Percentiles rank a stretch among this genome's conserved stretches.
Conservation (phyloP, 106 monocot species). For the Dioscorea zingiberensis region DNA sequence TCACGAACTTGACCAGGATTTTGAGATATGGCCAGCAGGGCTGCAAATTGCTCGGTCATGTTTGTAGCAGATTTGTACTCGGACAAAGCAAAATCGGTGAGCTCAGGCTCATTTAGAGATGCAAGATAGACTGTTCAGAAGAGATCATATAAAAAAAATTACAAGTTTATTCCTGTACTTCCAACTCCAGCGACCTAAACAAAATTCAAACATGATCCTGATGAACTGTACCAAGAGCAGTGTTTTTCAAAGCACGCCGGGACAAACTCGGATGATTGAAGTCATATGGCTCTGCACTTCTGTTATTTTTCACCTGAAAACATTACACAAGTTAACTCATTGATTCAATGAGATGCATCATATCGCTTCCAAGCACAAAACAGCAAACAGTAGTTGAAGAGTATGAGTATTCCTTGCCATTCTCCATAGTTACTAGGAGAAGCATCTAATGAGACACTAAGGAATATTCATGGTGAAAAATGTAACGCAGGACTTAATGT, state of each 20-base stretch:
- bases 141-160: slow-evolving; percentile 1
- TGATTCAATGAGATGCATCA: too few species aligned
- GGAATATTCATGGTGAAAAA: too few species aligned
- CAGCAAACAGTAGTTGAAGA: too few species aligned
- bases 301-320: slow-evolving; percentile 62
- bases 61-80: slow-evolving; percentile 90
- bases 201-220: background rate
- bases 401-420: too few species aligned
- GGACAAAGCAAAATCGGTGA: slow-evolving; percentile 53
- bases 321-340: background rate
- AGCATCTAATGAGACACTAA: too few species aligned
- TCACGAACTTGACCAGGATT: slow-evolving; percentile 84
- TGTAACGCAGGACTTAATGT: too few species aligned
- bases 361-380: too few species aligned
- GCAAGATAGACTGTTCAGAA: slow-evolving; percentile 67
- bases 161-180: background rate
- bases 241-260: slow-evolving; percentile 79
- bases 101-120: slow-evolving; percentile 62
- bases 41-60: slow-evolving; percentile 98
- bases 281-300: slow-evolving; percentile 60
- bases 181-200: background rate
- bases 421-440: too few species aligned
- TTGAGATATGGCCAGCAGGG: slow-evolving; percentile 73
- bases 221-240: slow-evolving; percentile 53
- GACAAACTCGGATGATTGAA: slow-evolving; percentile 82